These are phyloP conservation scores for Fusarium mangiferae DNA, from an alignment of 2,329 filamentous ascomycete genomes.

Conservation along the genomic window DNA sequence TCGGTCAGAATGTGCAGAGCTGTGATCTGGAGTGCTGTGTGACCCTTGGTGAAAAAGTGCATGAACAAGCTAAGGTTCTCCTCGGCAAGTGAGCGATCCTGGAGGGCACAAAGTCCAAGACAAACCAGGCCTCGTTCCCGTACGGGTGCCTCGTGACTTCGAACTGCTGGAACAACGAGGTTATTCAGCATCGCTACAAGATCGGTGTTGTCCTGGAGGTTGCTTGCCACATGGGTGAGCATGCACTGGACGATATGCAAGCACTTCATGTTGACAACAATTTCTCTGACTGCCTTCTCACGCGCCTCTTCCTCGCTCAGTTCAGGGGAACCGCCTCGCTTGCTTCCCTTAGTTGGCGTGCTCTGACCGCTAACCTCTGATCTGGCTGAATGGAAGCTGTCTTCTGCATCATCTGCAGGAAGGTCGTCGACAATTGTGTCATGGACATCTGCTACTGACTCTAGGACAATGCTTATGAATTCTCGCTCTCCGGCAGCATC, in stretches of 20 bases:
- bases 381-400: conserved; percentile 91
- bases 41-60: conserved; percentile 94
- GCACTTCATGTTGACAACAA: conserved; percentile 98
- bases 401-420: conserved; percentile 65
- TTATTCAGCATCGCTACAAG: conserved; percentile 99
- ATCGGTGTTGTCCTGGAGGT: conserved; percentile 87
- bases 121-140: conserved; percentile 91
- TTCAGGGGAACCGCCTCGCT: conserved; percentile 54
- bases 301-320: conserved; percentile 73
- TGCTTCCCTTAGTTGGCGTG: conserved; percentile 61
- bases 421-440: conserved; percentile 85
- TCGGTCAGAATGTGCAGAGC: conserved; percentile 93
- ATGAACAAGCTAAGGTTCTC: conserved; percentile 94
- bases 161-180: conserved; percentile 92
- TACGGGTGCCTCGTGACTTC: conserved; percentile 91
- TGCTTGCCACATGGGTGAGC: conserved; percentile 90
- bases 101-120: conserved; percentile 87
- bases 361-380: conserved; percentile 81
- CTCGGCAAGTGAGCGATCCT: conserved; percentile 90
- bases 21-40: conserved; percentile 88
- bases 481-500: conserved; percentile 80
- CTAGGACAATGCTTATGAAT: conserved; percentile 86
- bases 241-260: conserved; percentile 97
- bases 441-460: conserved; percentile 95
- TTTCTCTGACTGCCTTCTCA: conserved; percentile 85